A percentile compares a stretch with the other conserved stretches of the same genome.
Evolutionary conservation across 2,329 filamentous ascomycete genomes (phyloP).

Genomic region (Orbilia brochopaga): DNA sequence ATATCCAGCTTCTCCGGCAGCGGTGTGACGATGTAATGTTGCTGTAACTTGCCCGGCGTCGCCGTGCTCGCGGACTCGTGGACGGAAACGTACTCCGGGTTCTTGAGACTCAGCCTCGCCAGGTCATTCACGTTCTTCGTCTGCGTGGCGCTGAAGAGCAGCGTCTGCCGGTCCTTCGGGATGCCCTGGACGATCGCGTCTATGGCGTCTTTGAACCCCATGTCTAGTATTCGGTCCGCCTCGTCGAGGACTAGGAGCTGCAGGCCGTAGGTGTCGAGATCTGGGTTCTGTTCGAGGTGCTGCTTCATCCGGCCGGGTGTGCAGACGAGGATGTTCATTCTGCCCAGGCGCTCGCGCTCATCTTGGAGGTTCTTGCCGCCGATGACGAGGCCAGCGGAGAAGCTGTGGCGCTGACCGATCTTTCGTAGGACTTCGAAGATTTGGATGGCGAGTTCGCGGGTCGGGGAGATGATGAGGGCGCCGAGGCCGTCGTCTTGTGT

Average conservation of each 20-base stretch:
- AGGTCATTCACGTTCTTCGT: conserved; percentile 93
- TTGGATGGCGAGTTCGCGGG: conserved; percentile 91
- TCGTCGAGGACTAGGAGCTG: conserved; percentile 94
- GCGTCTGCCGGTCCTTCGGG: conserved; percentile 81
- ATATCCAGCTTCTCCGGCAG: conserved; percentile 89
- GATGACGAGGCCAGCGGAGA: conserved; percentile 91
- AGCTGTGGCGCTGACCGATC: conserved; percentile 83
- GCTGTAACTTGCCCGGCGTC: conserved; percentile 82
- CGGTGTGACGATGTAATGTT: conserved; percentile 87
- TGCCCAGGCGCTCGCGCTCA: conserved; percentile 78
- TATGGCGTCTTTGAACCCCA: conserved; percentile 90
- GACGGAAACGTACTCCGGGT: conserved; percentile 93
- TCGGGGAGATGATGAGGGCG: conserved; percentile 90
- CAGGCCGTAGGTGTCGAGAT: conserved; percentile 86
- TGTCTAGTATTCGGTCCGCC: conserved; percentile 94
- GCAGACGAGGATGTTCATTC: conserved; percentile 97
- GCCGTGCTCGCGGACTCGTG: conserved; percentile 80
- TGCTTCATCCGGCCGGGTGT: conserved; percentile 95
- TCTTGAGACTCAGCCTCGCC: conserved; percentile 81
- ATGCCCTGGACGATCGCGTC: conserved; percentile 93
- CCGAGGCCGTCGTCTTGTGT: conserved; percentile 89
- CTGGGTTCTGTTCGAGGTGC: conserved; percentile 90
- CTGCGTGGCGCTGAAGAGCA: conserved; percentile 95
- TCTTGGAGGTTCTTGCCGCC: conserved; percentile 90
- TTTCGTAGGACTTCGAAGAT: conserved; percentile 94